Conservation (phyloP, 202 grass and related monocot genomes). For the Schoenoplectus triqueter region DNA sequence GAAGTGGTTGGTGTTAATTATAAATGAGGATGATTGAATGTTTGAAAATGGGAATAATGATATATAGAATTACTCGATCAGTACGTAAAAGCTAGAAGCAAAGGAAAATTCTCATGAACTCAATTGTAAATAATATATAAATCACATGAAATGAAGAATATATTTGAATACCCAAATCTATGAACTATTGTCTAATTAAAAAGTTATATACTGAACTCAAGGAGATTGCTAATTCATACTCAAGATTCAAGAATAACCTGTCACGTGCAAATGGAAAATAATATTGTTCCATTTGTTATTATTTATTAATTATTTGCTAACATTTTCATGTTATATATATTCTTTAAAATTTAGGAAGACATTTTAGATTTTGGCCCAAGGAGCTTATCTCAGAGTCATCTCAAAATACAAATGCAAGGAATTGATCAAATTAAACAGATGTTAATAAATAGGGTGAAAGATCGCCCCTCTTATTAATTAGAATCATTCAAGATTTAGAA, state of each 20-base stretch:
- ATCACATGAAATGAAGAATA: background rate
- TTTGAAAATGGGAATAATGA: background rate
- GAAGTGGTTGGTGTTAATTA: background rate
- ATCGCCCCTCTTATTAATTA: background rate
- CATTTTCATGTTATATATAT: background rate
- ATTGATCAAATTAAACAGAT: too few species aligned
- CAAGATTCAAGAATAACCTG: background rate
- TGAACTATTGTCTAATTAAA: background rate
- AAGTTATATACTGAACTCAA: background rate
- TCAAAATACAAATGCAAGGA: too few species aligned
- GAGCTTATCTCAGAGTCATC: too few species aligned
- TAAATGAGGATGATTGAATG: background rate
- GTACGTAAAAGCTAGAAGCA: background rate
- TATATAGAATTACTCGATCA: background rate
- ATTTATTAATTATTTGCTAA: background rate
- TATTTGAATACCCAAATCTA: background rate
- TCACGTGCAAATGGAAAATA: background rate
- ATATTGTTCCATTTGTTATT: background rate
- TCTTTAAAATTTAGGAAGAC: background rate
- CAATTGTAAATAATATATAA: background rate
- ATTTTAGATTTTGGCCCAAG: too few species aligned
- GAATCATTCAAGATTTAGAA: slow-evolving; percentile 1
- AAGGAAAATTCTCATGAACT: background rate
- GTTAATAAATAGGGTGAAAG: too few species aligned
- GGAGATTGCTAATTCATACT: background rate